A percentile compares a stretch with the other conserved stretches of the same genome.
Evolutionary conservation across 108 stramenopile species (phyloP).

Genomic region (Fistulifera pelliculosa): DNA sequence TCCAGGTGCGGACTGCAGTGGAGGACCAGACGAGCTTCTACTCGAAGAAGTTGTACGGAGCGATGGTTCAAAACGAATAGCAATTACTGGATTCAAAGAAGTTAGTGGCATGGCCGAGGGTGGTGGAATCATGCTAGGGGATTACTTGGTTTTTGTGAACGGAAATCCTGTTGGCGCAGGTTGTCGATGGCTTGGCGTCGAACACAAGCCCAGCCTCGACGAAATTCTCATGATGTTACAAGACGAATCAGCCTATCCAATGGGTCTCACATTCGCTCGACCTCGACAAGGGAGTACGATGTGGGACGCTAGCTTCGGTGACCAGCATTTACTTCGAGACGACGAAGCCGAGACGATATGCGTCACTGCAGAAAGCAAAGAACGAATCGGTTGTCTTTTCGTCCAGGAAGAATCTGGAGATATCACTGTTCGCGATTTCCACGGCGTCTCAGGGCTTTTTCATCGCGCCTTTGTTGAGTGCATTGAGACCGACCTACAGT

Average conservation of each 20-base stretch:
- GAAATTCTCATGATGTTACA: constrained; percentile 54
- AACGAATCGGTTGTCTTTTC: constrained; percentile 59
- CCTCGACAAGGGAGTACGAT: constrained; percentile 22
- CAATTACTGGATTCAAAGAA: constrained; percentile 53
- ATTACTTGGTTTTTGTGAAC: constrained; percentile 76
- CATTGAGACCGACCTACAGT: constrained; percentile 18
- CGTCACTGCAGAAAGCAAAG: constrained; percentile 38
- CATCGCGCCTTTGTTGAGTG: constrained; percentile 21
- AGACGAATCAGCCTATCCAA: constrained; percentile 42
- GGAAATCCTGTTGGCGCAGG: constrained; percentile 81
- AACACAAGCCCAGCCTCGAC: constrained; percentile 21
- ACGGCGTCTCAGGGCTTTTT: constrained; percentile 56
- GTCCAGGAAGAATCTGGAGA: constrained; percentile 23
- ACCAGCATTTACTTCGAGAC: constrained; percentile 21
- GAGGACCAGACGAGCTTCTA: constrained; percentile 64
- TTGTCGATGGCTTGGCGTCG: constrained; percentile 45
- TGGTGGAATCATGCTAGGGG: constrained; percentile 67
- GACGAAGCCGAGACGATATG: constrained; percentile 57
- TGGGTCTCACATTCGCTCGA: constrained; percentile 77
- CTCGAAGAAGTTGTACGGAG: constrained; percentile 37
- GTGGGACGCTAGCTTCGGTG: constrained; percentile 10
- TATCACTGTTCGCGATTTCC: constrained; percentile 57
- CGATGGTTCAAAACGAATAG: constrained; percentile 33
- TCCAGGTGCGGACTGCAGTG: constrained; percentile 18
- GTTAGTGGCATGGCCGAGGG: constrained; percentile 64